Evolutionary conservation across 176 grass and related monocot genomes (phyloP).

Genomic region (Bonia amplexicaulis): DNA sequence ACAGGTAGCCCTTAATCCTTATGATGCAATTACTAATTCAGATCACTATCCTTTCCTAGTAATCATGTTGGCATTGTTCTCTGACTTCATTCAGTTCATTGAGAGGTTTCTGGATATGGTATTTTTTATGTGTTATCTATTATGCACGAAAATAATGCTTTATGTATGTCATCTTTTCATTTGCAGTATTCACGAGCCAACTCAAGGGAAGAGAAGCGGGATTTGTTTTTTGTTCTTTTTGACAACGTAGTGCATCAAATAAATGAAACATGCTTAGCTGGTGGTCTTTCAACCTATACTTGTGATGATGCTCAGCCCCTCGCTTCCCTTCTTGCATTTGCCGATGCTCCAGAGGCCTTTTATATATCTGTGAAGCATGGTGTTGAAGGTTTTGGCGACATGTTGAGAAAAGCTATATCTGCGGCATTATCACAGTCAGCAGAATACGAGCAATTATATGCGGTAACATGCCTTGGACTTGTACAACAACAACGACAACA

Average conservation of each 20-base stretch:
- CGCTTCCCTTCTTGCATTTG: slow-evolving; percentile 67
- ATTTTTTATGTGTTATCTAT: not conserved
- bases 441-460: slow-evolving; percentile 68
- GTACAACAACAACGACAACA: too few species aligned
- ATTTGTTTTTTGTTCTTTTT: slow-evolving; percentile 88
- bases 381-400: slow-evolving; percentile 79
- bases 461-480: slow-evolving; percentile 41
- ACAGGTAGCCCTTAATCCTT: not conserved
- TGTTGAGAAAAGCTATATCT: slow-evolving; percentile 85
- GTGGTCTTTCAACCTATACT: slow-evolving; percentile 61
- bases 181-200: slow-evolving; percentile 89
- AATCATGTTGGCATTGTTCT: slow-evolving; percentile 13
- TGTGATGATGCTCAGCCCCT: slow-evolving; percentile 84
- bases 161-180: slow-evolving; percentile 26
- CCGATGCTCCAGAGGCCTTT: slow-evolving; percentile 91
- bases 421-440: slow-evolving; percentile 57
- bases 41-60: not conserved
- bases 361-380: slow-evolving; percentile 86
- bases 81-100: not conserved
- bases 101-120: slow-evolving; percentile 1
- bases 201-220: slow-evolving; percentile 79
- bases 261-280: slow-evolving; percentile 73
- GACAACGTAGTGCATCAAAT: slow-evolving; percentile 92
- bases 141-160: slow-evolving; percentile 4
- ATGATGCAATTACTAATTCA: not conserved